Evolutionary conservation across 1,139 yeast species (phyloP).

Genomic region (Pneumocystis wakefieldiae): DNA sequence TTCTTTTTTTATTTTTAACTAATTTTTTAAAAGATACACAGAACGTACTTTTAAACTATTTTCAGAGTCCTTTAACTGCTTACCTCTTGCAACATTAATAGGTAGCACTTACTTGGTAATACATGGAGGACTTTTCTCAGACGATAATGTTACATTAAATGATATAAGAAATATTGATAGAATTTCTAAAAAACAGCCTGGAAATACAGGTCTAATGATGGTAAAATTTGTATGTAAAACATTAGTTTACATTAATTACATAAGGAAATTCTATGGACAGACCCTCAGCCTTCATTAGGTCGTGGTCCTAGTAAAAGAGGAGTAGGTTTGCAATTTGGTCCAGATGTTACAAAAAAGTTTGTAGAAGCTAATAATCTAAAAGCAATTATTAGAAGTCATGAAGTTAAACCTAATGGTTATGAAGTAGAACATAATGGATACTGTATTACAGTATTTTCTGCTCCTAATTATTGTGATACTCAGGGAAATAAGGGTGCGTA

Average conservation of each 20-base stretch:
- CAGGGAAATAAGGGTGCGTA: slow-evolving; percentile 87
- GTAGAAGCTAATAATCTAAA: slow-evolving; percentile 55
- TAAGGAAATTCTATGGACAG: slow-evolving; percentile 82
- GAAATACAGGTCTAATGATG: slow-evolving; percentile 85
- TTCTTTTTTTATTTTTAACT: neutral
- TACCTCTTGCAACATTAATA: slow-evolving; percentile 76
- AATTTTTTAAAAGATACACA: slow-evolving; percentile 32
- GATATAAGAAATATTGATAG: slow-evolving; percentile 64
- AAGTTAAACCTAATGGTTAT: slow-evolving; percentile 83
- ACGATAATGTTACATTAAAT: slow-evolving; percentile 52
- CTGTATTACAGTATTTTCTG: slow-evolving; percentile 83
- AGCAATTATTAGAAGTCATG: slow-evolving; percentile 84
- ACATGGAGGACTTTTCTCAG: slow-evolving; percentile 91
- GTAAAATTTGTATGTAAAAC: neutral
- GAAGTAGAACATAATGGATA: slow-evolving; percentile 76
- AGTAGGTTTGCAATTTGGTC: slow-evolving; percentile 90
- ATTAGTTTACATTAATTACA: neutral
- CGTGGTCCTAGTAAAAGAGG: slow-evolving; percentile 87
- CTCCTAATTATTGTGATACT: slow-evolving; percentile 81
- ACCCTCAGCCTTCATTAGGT: slow-evolving; percentile 70
- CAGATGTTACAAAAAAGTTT: slow-evolving; percentile 75
- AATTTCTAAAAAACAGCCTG: slow-evolving; percentile 60
- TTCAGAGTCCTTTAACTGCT: slow-evolving; percentile 68
- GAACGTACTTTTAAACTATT: slow-evolving; percentile 74
- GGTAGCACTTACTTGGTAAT: slow-evolving; percentile 66